Conservation (phyloP, 2,329 filamentous ascomycete genomes). For the Lojkania enalia region DNA sequence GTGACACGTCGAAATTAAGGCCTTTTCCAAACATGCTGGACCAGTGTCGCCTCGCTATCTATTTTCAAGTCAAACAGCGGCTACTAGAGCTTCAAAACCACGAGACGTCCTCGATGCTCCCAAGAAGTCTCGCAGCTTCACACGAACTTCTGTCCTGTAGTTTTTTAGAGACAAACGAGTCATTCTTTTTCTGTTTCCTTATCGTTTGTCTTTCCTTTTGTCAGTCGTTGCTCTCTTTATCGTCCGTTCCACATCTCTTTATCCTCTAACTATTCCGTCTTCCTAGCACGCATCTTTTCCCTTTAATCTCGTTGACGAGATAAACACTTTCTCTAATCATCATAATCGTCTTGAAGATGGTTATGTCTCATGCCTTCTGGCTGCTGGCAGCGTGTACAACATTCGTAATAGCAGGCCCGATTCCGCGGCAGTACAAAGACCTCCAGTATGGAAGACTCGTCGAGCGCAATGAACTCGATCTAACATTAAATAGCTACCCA, state of each 20-base stretch:
- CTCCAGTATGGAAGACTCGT: slow-evolving; percentile 28
- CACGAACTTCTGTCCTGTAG: slow-evolving; percentile 24
- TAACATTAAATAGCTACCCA: slow-evolving; percentile 27
- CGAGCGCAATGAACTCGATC: background rate
- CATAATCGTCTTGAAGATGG: slow-evolving; percentile 28
- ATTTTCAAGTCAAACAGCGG: slow-evolving; percentile 45
- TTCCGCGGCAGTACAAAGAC: slow-evolving; percentile 33
- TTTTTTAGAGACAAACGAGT: slow-evolving; percentile 30
- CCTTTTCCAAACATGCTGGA: slow-evolving; percentile 28
- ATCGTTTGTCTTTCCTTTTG: slow-evolving; percentile 21
- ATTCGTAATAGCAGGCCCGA: slow-evolving; percentile 36
- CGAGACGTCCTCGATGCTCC: slow-evolving; percentile 23
- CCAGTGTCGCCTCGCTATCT: slow-evolving; percentile 34
- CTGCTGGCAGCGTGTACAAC: slow-evolving; percentile 45
- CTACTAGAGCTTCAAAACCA: slow-evolving; percentile 46
- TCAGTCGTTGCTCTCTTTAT: slow-evolving; percentile 42
- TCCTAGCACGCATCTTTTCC: slow-evolving; percentile 28
- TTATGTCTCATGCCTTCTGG: slow-evolving; percentile 27
- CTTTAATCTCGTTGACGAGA: slow-evolving; percentile 12
- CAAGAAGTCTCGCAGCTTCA: slow-evolving; percentile 27
- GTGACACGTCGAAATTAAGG: slow-evolving; percentile 29
- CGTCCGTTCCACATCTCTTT: slow-evolving; percentile 23
- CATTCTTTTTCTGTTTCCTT: slow-evolving; percentile 27
- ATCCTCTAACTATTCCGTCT: slow-evolving; percentile 24
- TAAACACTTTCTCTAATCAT: slow-evolving; percentile 26